phyloP scores from a whole-genome alignment of 805 yeast species.

The Nakazawaea anatomiae region DNA sequence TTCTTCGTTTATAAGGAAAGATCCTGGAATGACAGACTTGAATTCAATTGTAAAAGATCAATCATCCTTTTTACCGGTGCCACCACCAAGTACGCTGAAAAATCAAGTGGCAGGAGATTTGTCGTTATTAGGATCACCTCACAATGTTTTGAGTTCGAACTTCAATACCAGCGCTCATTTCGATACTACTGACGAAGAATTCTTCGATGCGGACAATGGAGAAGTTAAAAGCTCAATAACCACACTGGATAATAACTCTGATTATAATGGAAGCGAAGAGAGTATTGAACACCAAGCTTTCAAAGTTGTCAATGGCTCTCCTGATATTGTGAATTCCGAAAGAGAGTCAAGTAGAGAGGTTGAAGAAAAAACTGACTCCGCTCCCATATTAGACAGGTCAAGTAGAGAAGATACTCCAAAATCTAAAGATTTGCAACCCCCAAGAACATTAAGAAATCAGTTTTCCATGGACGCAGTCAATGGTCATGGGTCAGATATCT shows the following conservation, averaged over 20 bases:
- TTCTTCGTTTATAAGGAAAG: neutral
- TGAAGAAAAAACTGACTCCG: too few species aligned
- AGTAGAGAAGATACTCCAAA: slow-evolving; percentile 2
- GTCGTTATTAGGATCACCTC: neutral
- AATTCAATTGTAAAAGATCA: slow-evolving; percentile 1
- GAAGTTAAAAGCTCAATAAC: neutral
- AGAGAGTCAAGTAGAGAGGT: neutral
- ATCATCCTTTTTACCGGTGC: neutral
- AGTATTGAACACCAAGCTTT: neutral
- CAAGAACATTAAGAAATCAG: neutral
- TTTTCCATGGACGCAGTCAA: slow-evolving; percentile 7
- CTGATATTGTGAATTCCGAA: neutral
- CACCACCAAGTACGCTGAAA: neutral
- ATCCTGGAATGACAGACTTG: slow-evolving; percentile 1
- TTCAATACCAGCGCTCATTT: neutral
- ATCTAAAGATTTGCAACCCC: neutral
- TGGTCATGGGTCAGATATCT: slow-evolving; percentile 2
- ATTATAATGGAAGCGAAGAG: neutral
- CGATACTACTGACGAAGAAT: slow-evolving; percentile 8
- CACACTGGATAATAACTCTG: neutral
- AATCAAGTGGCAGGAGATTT: neutral
- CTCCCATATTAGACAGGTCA: neutral
- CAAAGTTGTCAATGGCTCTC: slow-evolving; percentile 11
- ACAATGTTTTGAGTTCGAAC: neutral
- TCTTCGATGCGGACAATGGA: slow-evolving; percentile 8